Percentiles rank a stretch among this genome's conserved stretches.
phyloP scores from a whole-genome alignment of 2,329 filamentous ascomycete genomes.

The Ophiostoma sp. region DNA sequence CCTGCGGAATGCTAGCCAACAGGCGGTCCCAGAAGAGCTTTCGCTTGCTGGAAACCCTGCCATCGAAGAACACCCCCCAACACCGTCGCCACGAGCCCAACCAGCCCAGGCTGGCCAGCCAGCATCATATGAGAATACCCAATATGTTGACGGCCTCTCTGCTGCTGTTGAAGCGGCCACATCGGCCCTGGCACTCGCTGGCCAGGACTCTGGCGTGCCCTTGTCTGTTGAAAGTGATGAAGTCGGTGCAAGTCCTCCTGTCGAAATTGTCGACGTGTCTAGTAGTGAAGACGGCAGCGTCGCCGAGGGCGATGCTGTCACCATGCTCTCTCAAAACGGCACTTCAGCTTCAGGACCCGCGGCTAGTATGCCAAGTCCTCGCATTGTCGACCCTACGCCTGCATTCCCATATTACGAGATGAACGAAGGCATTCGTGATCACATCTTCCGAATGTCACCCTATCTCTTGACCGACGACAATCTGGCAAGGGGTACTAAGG shows the following conservation, averaged over 20 bases:
- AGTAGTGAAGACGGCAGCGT: constrained; percentile 33
- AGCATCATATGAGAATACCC: neutral
- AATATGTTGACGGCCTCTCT: neutral
- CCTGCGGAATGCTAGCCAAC: constrained; percentile 43
- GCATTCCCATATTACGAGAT: constrained; percentile 44
- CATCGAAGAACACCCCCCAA: neutral
- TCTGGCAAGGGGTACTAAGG: constrained; percentile 39
- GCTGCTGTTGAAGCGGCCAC: neutral
- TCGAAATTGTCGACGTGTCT: constrained; percentile 41
- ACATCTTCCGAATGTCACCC: neutral
- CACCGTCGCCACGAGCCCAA: neutral
- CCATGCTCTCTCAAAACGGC: neutral
- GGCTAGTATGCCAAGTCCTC: neutral
- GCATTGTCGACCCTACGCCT: constrained; percentile 39
- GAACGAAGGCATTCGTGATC: constrained; percentile 27
- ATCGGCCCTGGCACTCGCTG: constrained; percentile 30
- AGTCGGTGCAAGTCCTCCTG: constrained; percentile 38
- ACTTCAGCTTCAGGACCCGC: neutral
- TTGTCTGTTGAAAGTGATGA: neutral
- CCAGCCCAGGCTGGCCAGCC: constrained; percentile 32
- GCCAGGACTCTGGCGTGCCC: neutral
- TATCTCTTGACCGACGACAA: neutral
- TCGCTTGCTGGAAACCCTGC: constrained; percentile 26
- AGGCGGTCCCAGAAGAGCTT: neutral
- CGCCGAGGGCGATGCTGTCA: neutral